phyloP scores from a whole-genome alignment of 352 stramenopile genomes.

The Albugo candida region DNA sequence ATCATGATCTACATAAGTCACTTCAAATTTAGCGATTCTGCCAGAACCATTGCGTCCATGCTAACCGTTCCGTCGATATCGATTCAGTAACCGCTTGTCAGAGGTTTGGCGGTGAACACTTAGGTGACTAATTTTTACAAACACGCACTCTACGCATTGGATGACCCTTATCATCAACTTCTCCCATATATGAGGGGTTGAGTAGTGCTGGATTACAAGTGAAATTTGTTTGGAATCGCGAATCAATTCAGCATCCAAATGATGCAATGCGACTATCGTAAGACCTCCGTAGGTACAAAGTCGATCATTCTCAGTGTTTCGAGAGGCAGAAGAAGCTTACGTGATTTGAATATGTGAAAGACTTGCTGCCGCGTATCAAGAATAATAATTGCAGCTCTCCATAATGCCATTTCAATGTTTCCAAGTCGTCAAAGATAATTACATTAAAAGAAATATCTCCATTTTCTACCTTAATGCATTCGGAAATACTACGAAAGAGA shows the following conservation, averaged over 20 bases:
- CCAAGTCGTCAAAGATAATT: slow-evolving; percentile 46
- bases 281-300: slow-evolving; percentile 8
- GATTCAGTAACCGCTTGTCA: slow-evolving; percentile 50
- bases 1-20: too few species aligned
- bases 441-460: not conserved
- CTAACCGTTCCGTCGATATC: slow-evolving; percentile 51
- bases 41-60: too few species aligned
- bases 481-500: not conserved
- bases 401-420: slow-evolving; percentile 36
- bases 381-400: slow-evolving; percentile 17
- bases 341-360: slow-evolving; percentile 7
- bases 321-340: not conserved
- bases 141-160: slow-evolving; percentile 15
- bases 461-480: not conserved
- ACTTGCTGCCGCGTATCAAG: slow-evolving; percentile 46
- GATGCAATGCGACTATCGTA: slow-evolving; percentile 37
- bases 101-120: slow-evolving; percentile 21
- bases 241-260: slow-evolving; percentile 22
- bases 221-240: too few species aligned
- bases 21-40: too few species aligned
- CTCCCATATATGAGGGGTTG: too few species aligned
- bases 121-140: slow-evolving; percentile 38
- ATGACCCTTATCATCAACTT: not conserved
- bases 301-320: too few species aligned
- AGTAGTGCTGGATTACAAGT: too few species aligned